Conservation (phyloP, 2,329 filamentous ascomycete genomes). For the Trichoderma endophyticum region DNA sequence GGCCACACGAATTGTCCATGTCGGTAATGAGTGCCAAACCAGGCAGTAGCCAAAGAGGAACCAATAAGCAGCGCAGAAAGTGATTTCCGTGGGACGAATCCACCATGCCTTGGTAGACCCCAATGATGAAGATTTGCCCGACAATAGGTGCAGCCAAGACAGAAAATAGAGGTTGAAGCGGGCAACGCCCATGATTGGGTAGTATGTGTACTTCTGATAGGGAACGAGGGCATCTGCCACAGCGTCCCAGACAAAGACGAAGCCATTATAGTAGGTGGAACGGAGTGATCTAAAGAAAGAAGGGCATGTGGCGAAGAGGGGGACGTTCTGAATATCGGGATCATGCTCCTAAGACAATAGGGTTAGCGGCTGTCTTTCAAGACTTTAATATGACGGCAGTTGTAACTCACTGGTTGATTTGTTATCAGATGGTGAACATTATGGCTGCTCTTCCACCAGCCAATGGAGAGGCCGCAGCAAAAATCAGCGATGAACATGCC, state of each 20-base stretch:
- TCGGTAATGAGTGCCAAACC: conserved; percentile 43
- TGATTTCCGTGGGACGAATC: conserved; percentile 44
- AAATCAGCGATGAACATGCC: conserved; percentile 90
- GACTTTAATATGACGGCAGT: neutral
- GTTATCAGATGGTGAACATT: conserved; percentile 97
- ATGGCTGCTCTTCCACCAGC: conserved; percentile 97
- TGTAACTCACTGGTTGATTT: conserved; percentile 64
- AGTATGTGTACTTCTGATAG: conserved; percentile 81
- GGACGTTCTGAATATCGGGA: conserved; percentile 89
- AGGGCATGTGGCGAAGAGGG: conserved; percentile 79
- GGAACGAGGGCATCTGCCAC: conserved; percentile 67
- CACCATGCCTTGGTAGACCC: conserved; percentile 66
- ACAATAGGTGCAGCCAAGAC: conserved; percentile 65
- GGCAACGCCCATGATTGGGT: conserved; percentile 73
- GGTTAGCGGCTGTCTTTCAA: neutral
- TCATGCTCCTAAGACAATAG: conserved; percentile 63
- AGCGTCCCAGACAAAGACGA: conserved; percentile 70
- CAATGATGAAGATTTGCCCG: conserved; percentile 61
- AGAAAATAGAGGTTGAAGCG: conserved; percentile 84
- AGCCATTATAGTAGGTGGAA: conserved; percentile 82
- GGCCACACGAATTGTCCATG: conserved; percentile 60
- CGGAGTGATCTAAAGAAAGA: conserved; percentile 69
- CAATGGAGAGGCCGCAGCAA: conserved; percentile 80
- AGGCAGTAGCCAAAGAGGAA: conserved; percentile 81
- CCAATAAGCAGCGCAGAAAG: conserved; percentile 70